phyloP scores from a whole-genome alignment of 1,284 basidiomycete species.

The Moniliella sp. region DNA sequence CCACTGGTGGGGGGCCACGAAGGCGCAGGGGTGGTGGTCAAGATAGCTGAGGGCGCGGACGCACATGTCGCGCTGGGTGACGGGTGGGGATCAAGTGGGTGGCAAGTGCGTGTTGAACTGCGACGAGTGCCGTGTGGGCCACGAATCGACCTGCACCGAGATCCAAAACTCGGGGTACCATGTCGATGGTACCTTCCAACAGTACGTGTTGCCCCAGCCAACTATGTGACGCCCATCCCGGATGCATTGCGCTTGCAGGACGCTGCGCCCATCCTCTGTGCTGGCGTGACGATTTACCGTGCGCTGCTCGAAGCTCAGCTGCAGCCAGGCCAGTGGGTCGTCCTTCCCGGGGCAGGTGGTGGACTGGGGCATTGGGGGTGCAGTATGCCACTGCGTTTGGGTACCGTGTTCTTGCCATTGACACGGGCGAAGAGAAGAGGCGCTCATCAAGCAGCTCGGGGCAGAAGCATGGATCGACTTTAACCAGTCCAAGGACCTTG shows the following conservation, averaged over 20 bases:
- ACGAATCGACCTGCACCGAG: slow-evolving; percentile 46
- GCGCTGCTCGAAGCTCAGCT: slow-evolving; percentile 52
- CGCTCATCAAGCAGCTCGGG: slow-evolving; percentile 49
- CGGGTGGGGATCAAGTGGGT: slow-evolving; percentile 56
- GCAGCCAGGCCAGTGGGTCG: slow-evolving; percentile 58
- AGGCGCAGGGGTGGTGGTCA: slow-evolving; percentile 45
- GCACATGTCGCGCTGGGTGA: slow-evolving; percentile 71
- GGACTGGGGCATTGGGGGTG: slow-evolving; percentile 38
- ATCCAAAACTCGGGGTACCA: slow-evolving; percentile 38
- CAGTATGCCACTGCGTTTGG: slow-evolving; percentile 21
- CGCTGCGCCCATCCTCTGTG: slow-evolving; percentile 58
- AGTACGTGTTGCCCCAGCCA: slow-evolving; percentile 46
- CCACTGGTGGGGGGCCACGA: slow-evolving; percentile 75
- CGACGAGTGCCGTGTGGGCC: slow-evolving; percentile 50
- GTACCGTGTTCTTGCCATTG: slow-evolving; percentile 57
- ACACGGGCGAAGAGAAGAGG: slow-evolving; percentile 56
- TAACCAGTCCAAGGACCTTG: slow-evolving; percentile 42
- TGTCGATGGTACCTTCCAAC: slow-evolving; percentile 60
- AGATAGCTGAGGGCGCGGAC: no score
- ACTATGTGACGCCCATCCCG: slow-evolving; percentile 43
- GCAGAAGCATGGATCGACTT: slow-evolving; percentile 64
- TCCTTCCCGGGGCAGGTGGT: slow-evolving; percentile 53
- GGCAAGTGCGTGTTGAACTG: slow-evolving; percentile 46
- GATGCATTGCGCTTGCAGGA: no score
- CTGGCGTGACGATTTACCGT: slow-evolving; percentile 58